Base-by-base conservation (phyloP, 441 rosid genomes). In the Erodium trifolium region DNA sequence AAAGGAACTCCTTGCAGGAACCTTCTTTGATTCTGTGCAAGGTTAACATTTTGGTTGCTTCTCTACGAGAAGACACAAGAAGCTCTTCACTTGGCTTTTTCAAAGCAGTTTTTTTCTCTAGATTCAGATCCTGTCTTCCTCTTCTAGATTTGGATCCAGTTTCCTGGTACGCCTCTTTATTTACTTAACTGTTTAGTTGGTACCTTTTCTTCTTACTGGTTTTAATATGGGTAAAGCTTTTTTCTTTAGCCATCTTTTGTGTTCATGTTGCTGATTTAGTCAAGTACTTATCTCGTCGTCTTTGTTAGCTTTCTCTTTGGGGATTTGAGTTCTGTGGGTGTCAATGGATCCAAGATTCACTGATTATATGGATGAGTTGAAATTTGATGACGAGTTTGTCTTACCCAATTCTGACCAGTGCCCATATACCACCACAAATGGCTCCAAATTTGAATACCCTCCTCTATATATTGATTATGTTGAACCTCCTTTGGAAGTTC, bases 341-440 rank as follows among this genome's bases (percentile, higher is more conserved):
- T 41, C 47, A 41, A 82, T 82, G 85, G 90, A 86, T 75, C 71
- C 69, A 5, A 76, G 67, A 11, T 68, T 55, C 68, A 6, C 9
- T 41, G 47, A 2, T 41, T 7, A 31, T 31, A 31, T 41, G 11
- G 76, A 83, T 68, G 78, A 73, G 67, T 77, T 72, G 57, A 62
- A 57, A 67, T 69, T 69, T 75, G 78, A 82, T 63, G 83, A 68
- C 63, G 69, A 72, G 47, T 41, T 41, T 41, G 1, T 8, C 47
- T 8, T 41, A 41, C 47, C 47, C 12, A 41, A 41, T 41, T 41
- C 47, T 11, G 47, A 11, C 70, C 73, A 78, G 37, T 9, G 76
- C 62, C 75, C 70, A 68, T 7, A 29, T 74, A 29, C 51, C 63
- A 17, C 29, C 9, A 57, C 47, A 41, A 41, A 65, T 18, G 85